phyloP scores from a whole-genome alignment of 2,329 filamentous ascomycete genomes.

The Stagonosporopsis cucurbitacearum region DNA sequence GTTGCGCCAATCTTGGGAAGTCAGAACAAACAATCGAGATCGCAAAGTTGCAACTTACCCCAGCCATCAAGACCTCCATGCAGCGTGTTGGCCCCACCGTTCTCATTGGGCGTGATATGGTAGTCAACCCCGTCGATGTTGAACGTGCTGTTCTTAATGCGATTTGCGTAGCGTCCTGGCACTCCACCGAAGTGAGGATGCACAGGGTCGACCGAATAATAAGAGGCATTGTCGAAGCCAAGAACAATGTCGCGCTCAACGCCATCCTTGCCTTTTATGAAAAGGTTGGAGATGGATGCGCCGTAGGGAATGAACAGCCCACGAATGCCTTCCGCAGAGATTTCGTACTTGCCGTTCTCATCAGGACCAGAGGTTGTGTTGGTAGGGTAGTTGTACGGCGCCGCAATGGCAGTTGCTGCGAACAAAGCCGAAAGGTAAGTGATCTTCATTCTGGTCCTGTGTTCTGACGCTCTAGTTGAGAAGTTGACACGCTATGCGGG shows the following conservation, averaged over 20 bases:
- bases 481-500: constrained; percentile 20
- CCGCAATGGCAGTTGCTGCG: constrained; percentile 35
- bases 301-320: constrained; percentile 77
- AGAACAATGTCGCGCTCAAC: constrained; percentile 73
- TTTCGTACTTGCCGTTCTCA: constrained; percentile 69
- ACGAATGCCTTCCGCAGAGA: constrained; percentile 69
- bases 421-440: constrained; percentile 31
- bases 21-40: neutral
- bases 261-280: constrained; percentile 73
- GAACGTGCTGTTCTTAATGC: constrained; percentile 79
- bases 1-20: constrained; percentile 64
- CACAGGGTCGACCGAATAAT: constrained; percentile 68
- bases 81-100: constrained; percentile 63
- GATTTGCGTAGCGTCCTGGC: constrained; percentile 79
- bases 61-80: constrained; percentile 75
- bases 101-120: constrained; percentile 66
- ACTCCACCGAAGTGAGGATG: constrained; percentile 77
- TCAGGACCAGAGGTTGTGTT: constrained; percentile 42
- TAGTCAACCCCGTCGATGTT: constrained; percentile 68
- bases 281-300: constrained; percentile 73
- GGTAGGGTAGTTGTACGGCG: constrained; percentile 31
- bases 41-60: constrained; percentile 47
- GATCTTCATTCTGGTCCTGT: constrained; percentile 34
- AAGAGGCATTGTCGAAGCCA: constrained; percentile 77
- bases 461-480: constrained; percentile 21